These are phyloP conservation scores for Podila epigama DNA, from an alignment of 192 early-diverging fungal species.

Conservation along the genomic window DNA sequence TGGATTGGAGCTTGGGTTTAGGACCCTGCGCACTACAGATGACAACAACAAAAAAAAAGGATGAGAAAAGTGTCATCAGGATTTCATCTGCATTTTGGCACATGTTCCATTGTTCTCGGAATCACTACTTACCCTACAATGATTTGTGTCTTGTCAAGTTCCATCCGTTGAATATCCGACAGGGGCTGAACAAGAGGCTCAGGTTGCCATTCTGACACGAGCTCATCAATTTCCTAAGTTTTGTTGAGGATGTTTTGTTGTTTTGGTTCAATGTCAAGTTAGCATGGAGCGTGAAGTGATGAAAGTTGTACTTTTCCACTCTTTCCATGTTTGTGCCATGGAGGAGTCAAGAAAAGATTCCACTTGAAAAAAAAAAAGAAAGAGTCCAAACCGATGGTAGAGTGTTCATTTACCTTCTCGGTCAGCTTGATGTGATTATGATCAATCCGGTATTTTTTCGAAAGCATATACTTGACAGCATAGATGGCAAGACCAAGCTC, in stretches of 20 bases:
- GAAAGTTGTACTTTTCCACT: no score
- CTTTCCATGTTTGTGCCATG: background rate
- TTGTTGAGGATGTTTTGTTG: no score
- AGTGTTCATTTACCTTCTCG: slow-evolving; percentile 86
- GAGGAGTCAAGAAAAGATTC: background rate
- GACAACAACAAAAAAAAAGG: background rate
- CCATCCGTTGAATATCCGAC: slow-evolving; percentile 71
- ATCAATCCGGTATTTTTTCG: slow-evolving; percentile 82
- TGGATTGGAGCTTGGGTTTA: slow-evolving; percentile 66
- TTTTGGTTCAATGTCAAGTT: no score
- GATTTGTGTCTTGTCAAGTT: slow-evolving; percentile 80
- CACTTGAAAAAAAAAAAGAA: background rate
- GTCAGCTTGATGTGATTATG: slow-evolving; percentile 79
- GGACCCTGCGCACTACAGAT: slow-evolving; percentile 56
- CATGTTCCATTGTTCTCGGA: background rate
- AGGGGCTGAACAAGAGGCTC: slow-evolving; percentile 89
- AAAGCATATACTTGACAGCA: slow-evolving; percentile 88
- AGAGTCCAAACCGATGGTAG: no score
- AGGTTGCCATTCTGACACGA: slow-evolving; percentile 94
- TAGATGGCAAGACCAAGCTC: slow-evolving; percentile 86
- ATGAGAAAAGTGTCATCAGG: no score
- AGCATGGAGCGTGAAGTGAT: no score
- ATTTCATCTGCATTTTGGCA: background rate
- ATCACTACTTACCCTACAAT: slow-evolving; percentile 77
- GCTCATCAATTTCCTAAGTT: slow-evolving; percentile 91